Percentiles rank a stretch among this genome's conserved stretches.
phyloP scores from a whole-genome alignment of 441 rosid genomes.

The Pelargonium myrrhifolium region DNA sequence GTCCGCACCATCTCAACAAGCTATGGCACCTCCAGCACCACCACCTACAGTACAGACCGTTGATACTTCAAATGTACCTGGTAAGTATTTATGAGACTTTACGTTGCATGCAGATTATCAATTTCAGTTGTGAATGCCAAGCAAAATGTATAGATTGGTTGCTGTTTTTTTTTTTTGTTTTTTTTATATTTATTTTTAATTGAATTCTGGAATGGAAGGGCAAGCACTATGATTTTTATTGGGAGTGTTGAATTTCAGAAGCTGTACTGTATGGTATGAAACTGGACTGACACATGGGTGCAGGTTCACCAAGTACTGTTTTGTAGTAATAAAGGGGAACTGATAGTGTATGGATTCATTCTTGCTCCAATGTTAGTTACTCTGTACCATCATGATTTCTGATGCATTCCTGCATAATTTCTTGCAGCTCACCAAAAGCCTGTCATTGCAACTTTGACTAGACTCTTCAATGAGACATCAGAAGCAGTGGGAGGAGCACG shows the following conservation, averaged over 20 bases:
- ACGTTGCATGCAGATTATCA: background rate
- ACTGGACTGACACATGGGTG: background rate
- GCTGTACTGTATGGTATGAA: background rate
- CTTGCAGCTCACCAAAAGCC: constrained; percentile 67
- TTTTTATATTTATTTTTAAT: too few relatives aligned
- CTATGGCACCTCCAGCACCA: constrained; percentile 59
- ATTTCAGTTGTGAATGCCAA: background rate
- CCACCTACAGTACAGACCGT: constrained; percentile 92
- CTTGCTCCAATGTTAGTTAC: background rate
- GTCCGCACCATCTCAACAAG: constrained; percentile 44
- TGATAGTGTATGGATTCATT: background rate
- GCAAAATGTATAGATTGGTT: background rate
- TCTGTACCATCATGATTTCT: background rate
- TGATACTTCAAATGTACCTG: constrained; percentile 82
- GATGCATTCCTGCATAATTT: constrained; percentile 13
- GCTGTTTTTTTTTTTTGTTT: background rate
- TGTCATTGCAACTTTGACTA: constrained; percentile 63
- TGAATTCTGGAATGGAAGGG: too few relatives aligned
- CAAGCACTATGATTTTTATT: too few relatives aligned
- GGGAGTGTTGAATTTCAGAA: too few relatives aligned
- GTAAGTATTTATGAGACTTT: constrained; percentile 29
- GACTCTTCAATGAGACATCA: constrained; percentile 91
- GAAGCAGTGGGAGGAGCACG: constrained; percentile 88
- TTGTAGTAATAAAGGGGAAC: background rate
- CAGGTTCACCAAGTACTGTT: background rate